Evolutionary conservation across 1,139 yeast genomes (phyloP).

Genomic region (Protomyces lactucae-debilis): DNA sequence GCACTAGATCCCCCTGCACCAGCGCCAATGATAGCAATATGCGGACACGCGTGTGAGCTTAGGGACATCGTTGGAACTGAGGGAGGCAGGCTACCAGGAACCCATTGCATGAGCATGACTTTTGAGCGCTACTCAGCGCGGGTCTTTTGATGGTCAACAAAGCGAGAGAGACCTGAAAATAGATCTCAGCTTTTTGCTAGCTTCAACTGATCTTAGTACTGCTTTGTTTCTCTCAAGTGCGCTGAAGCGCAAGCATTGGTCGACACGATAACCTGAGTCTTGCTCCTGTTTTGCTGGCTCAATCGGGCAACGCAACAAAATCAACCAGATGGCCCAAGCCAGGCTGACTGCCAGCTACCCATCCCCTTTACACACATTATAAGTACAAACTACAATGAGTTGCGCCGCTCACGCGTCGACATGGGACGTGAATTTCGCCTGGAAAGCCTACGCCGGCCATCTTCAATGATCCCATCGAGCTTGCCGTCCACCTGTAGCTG

Average conservation of each 20-base stretch:
- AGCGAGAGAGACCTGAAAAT: too few species aligned
- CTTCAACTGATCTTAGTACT: too few species aligned
- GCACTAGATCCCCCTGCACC: slow-evolving; percentile 49
- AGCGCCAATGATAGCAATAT: slow-evolving; percentile 46
- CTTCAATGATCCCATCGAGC: slow-evolving; percentile 37
- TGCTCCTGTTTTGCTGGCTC: too few species aligned
- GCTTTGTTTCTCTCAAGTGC: too few species aligned
- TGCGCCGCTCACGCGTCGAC: neutral
- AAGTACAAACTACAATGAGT: neutral
- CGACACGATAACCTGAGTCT: too few species aligned
- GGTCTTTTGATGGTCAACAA: too few species aligned
- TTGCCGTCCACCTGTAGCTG: slow-evolving; percentile 52
- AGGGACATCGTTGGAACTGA: neutral
- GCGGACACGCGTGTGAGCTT: neutral
- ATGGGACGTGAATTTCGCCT: neutral
- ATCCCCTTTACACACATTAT: too few species aligned
- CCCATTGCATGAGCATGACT: neutral
- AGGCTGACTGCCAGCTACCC: too few species aligned
- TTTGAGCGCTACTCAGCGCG: neutral
- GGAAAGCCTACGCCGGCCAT: neutral
- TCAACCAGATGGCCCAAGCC: too few species aligned
- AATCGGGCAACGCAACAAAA: too few species aligned
- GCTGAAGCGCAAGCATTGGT: too few species aligned
- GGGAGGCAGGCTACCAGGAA: neutral
- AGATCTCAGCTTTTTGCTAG: too few species aligned